Evolutionary conservation across 495 filamentous ascomycete species (phyloP), one percentile per base, ranked within the genome.

Genomic region (Penicillium crystallinum): DNA sequence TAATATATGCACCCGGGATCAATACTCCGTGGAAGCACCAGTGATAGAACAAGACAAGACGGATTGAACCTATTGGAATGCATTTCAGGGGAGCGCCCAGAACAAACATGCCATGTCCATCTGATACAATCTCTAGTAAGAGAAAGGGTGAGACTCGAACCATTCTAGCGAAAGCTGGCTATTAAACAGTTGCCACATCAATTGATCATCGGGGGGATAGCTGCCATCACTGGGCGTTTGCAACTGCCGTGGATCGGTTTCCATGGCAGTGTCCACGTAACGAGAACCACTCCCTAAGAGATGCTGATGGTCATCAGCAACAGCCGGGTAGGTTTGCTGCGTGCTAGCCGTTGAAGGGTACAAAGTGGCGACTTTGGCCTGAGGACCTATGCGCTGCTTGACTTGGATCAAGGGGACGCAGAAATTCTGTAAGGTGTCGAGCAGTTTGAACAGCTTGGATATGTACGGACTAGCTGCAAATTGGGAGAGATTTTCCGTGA

Each of bases 131-230:
- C 9, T 25, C 25, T 15, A 40, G 17, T 19, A 23, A 31, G 40
- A 41, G 27, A 46, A 50, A 19, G 29, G 18, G 33, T 50, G 34
- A 3, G 56, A 51, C 43, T 61, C 58, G 23, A 60, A 51, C 61
- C 63, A 66, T 9, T 63, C 60, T 8, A 56, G 29, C 11, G 66
- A 61, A 22, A 66, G 17, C 40, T 69, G 54, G 37, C 63, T 66
- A 41, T 64, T 65, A 22, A 64, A 66, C 6, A 66, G 42, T 35
- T 69, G 59, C 61, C 63, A 66, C 66, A 65, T 66, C 12, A 66
- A 29, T 17, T 53, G 49, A 35, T 66, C 61, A n/a, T 54, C 51
- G 18, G 55, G 38, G 22, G 49, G 39, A 17, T 46, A 53, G 12
- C 31, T 36, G 25, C 27, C 50, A 35, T 31, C 34, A 14, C 34